Evolutionary conservation across 306 rosid genomes (phyloP), one percentile per base, ranked within the genome.

Genomic region (Vigna angularis): DNA sequence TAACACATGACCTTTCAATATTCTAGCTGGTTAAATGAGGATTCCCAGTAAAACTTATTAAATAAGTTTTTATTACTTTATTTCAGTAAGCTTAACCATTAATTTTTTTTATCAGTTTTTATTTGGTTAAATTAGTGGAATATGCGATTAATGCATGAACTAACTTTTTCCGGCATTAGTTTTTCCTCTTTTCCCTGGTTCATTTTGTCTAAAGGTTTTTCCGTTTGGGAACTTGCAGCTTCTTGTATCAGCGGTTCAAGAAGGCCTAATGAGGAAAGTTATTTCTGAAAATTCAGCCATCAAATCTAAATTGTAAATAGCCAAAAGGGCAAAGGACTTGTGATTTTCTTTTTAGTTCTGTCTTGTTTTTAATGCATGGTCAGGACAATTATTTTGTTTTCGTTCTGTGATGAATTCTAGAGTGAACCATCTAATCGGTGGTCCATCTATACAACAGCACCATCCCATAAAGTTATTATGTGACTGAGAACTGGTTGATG

Each of bases 231-330:
- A 45, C 16, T 68, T 76, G 77, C 89, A 86, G 89, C 89, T 72
- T 55, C 86, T 86, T 72, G 93, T 68, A 38, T 85, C 98, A 22
- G 42, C 85, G 87, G 85, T 89, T 77, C 98, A 92, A 88, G 98
- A 95, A 84, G 96, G 98, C 68, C 89, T 95, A 13, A 32, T 86
- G 44, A 86, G 98, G 78, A 72, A 67, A 78, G 66, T 57, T 14
- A 75, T 51, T 63, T 20, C 22, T 48, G 79, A 82, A 52, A 78
- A 70, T 48, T 50, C 89, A 18, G 72, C 75, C 44, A 66, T 51
- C 20, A 76, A 75, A 61, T 88, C 98, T 2, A 92, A 86, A 86
- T 74, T 95, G 83, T 94, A 88, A 92, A 64, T 24, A 22, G 65
- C 57, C 59, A 61, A 70, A 66, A 63, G 75, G 42, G 51, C 56